A percentile compares a stretch with the other conserved stretches of the same genome.
Conservation (phyloP, 1,139 yeast genomes). For the Kodamaea sp. region DNA sequence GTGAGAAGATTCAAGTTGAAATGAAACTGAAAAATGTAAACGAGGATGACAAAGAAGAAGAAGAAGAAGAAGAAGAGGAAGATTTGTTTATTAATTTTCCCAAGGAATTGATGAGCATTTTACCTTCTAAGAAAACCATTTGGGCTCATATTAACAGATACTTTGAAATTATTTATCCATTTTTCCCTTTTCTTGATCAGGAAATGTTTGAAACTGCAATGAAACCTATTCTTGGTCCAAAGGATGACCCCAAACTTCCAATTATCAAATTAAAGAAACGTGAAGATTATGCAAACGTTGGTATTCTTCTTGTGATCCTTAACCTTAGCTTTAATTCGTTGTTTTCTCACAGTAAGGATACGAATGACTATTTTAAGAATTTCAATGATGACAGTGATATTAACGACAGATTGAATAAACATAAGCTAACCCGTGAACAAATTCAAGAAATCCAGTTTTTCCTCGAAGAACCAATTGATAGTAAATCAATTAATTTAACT, state of each 20-base stretch:
- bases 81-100: conserved; percentile 22
- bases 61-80: conserved; percentile 29
- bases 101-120: conserved; percentile 27
- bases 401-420: conserved; percentile 1
- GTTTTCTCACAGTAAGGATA: conserved; percentile 13
- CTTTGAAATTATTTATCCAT: conserved; percentile 33
- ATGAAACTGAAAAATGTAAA: conserved; percentile 2
- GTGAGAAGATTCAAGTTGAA: neutral
- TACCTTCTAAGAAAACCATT: conserved; percentile 31
- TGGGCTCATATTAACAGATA: conserved; percentile 32
- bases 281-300: conserved; percentile 33
- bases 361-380: conserved; percentile 5
- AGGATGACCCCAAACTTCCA: conserved; percentile 20
- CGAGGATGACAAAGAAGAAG: conserved; percentile 11
- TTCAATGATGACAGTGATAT: conserved; percentile 3
- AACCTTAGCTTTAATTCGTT: conserved; percentile 32
- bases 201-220: conserved; percentile 19
- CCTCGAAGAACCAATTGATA: conserved; percentile 4
- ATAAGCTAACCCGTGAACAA: conserved; percentile 2
- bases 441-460: conserved; percentile 2
- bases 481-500: conserved; percentile 2
- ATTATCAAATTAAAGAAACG: conserved; percentile 25
- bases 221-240: conserved; percentile 26
- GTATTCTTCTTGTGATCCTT: conserved; percentile 27
- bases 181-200: conserved; percentile 38